Evolutionary conservation across 495 filamentous ascomycete genomes (phyloP).

Genomic region (Neurospora sp.): DNA sequence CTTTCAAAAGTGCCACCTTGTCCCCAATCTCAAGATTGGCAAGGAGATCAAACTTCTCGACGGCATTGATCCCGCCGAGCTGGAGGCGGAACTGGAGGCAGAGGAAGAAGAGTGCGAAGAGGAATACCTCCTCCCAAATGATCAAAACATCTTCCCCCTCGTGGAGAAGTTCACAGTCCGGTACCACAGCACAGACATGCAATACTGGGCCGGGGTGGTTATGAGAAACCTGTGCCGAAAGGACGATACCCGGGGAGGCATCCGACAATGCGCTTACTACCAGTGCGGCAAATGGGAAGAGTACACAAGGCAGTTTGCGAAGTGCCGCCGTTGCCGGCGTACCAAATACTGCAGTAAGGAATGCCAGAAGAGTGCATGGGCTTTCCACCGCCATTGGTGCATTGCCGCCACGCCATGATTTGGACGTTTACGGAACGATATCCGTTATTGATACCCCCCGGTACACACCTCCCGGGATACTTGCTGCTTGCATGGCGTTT

Average conservation of each 20-base stretch:
- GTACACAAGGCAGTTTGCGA: constrained; percentile 91
- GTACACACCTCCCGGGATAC: constrained; percentile 22
- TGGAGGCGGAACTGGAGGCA: constrained; percentile 31
- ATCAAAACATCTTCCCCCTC: constrained; percentile 95
- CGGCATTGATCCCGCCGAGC: constrained; percentile 40
- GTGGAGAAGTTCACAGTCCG: constrained; percentile 97
- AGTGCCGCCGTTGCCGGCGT: constrained; percentile 89
- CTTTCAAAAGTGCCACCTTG: constrained; percentile 89
- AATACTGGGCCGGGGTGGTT: constrained; percentile 97
- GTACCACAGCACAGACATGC: constrained; percentile 92
- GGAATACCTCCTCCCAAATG: constrained; percentile 84
- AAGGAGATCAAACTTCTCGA: constrained; percentile 73
- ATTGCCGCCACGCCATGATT: constrained; percentile 54
- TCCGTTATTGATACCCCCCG: constrained; percentile 28
- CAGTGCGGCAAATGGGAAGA: constrained; percentile 98
- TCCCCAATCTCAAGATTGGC: constrained; percentile 84
- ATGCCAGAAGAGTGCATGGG: constrained; percentile 98
- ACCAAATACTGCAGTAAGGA: constrained; percentile 99
- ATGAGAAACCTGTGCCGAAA: constrained; percentile 98
- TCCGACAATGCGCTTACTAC: constrained; percentile 94
- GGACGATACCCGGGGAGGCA: constrained; percentile 86
- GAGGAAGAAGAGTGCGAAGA: constrained; percentile 58
- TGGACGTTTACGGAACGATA: constrained; percentile 8
- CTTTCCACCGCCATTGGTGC: constrained; percentile 96
- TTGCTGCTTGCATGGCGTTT: constrained; percentile 20